Evolutionary conservation across 495 filamentous ascomycete species (phyloP), one percentile per base, ranked within the genome.

Genomic region (Penicillium macrosclerotiorum): DNA sequence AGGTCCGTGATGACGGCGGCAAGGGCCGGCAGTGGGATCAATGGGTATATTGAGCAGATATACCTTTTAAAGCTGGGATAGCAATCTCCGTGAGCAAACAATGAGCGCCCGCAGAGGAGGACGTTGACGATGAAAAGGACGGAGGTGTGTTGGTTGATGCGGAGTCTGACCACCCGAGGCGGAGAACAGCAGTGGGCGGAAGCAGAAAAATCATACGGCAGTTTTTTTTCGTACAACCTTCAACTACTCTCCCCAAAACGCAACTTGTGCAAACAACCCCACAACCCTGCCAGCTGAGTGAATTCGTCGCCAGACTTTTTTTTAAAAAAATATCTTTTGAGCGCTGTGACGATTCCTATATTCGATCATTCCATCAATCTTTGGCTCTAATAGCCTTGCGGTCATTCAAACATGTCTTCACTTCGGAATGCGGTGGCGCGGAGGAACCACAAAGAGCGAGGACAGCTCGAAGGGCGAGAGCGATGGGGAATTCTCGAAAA

Each of bases 401-500:
- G 38, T 38, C 17, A 22, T 24, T 36, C 35, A 37, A 37, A 34
- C 59, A 90, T 92, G 88, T 90, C 87, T 13, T 88, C 87, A 31
- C 81, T 91, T 69, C 76, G 88, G 48, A 93, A 93, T 63, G 83
- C 86, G 66, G 82, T 90, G 39, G 81, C 88, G 47, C 69, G 78
- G 51, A 83, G 83, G 52, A 78, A 86, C 58, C 92, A 96, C 71
- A 76, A 80, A 54, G 93, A 97, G 74, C 86, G 93, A 55, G 85
- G 86, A 23, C 93, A 97, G 63, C 86, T 90, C 26, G 57, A 78
- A 51, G 87, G 88, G 59, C 88, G 93, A 25, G 70, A 81, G 51
- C 87, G 86, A 79, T 89, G 82, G 76, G 89, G 89, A 47, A 74
- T 95, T 13, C 79, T 94, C 42, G 90, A 94, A 62, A 94, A 95